Percentiles rank a stretch among this genome's conserved stretches.
Evolutionary conservation across 1,139 yeast genomes (phyloP).

Genomic region (Diutina neorugosa): DNA sequence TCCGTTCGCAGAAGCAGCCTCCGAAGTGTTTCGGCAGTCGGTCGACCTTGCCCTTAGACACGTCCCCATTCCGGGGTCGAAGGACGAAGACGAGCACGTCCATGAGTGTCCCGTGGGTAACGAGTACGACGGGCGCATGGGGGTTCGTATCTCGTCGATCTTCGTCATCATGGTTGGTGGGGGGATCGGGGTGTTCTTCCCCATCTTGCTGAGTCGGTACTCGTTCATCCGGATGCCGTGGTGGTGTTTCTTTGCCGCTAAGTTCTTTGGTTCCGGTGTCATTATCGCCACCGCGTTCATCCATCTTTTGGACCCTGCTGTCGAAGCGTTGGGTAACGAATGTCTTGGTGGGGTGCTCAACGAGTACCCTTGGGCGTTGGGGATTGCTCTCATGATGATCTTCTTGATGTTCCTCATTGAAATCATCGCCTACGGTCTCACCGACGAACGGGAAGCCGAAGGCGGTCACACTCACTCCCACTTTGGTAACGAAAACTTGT

Average conservation of each 20-base stretch:
- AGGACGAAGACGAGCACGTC: neutral
- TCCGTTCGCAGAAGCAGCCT: neutral
- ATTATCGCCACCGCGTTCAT: constrained; percentile 83
- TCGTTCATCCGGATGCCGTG: constrained; percentile 42
- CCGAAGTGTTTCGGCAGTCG: neutral
- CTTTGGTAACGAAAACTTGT: constrained; percentile 30
- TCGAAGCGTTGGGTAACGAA: constrained; percentile 34
- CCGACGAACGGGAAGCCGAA: constrained; percentile 23
- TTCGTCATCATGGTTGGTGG: constrained; percentile 56
- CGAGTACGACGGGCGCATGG: constrained; percentile 16
- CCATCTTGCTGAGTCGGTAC: constrained; percentile 43
- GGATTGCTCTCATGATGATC: constrained; percentile 44
- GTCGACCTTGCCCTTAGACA: neutral
- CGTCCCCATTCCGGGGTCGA: neutral
- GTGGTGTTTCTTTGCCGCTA: constrained; percentile 59
- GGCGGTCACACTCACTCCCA: constrained; percentile 35
- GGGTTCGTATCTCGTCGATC: constrained; percentile 63
- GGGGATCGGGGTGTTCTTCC: constrained; percentile 46
- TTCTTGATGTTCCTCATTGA: constrained; percentile 44
- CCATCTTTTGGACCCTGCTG: constrained; percentile 74
- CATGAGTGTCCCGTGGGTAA: neutral
- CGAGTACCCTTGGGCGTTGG: constrained; percentile 54
- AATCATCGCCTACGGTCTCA: constrained; percentile 38
- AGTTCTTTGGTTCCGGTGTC: constrained; percentile 87
- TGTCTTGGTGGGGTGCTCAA: constrained; percentile 47